These are phyloP conservation scores for Cladophialophora exuberans DNA, from an alignment of 2,329 filamentous ascomycete species.

Conservation along the genomic window DNA sequence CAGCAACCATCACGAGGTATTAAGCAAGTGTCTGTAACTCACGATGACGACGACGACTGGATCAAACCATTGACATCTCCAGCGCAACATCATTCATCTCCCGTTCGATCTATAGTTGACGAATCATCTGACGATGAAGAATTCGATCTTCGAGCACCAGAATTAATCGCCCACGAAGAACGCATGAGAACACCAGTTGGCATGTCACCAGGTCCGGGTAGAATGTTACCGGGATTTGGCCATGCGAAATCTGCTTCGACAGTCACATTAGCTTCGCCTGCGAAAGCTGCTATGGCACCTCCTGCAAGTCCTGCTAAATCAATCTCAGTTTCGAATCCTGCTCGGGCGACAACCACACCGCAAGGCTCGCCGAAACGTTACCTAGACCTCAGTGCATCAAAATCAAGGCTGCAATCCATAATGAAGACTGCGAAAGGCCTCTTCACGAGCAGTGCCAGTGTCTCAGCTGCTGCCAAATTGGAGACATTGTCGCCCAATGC, in stretches of 20 bases:
- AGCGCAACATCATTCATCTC: slow-evolving; percentile 36
- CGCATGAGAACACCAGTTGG: slow-evolving; percentile 28
- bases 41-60: slow-evolving; percentile 60
- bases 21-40: not conserved
- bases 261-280: slow-evolving; percentile 59
- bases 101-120: slow-evolving; percentile 47
- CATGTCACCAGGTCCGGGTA: slow-evolving; percentile 27
- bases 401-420: slow-evolving; percentile 89
- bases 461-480: slow-evolving; percentile 61
- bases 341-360: slow-evolving; percentile 62
- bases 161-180: slow-evolving; percentile 34
- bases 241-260: slow-evolving; percentile 69
- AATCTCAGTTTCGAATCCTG: slow-evolving; percentile 64
- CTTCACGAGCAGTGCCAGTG: slow-evolving; percentile 72
- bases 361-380: slow-evolving; percentile 59
- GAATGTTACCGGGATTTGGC: slow-evolving; percentile 39
- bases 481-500: slow-evolving; percentile 54
- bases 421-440: slow-evolving; percentile 85
- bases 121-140: slow-evolving; percentile 54
- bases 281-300: slow-evolving; percentile 41
- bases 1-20: slow-evolving; percentile 32
- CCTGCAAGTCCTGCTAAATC: slow-evolving; percentile 56
- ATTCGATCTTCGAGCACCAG: slow-evolving; percentile 40
- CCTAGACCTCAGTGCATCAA: slow-evolving; percentile 83
- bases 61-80: slow-evolving; percentile 55